Conservation (phyloP, 371 early-diverging fungal species). For the Rhizopus delemar region DNA sequence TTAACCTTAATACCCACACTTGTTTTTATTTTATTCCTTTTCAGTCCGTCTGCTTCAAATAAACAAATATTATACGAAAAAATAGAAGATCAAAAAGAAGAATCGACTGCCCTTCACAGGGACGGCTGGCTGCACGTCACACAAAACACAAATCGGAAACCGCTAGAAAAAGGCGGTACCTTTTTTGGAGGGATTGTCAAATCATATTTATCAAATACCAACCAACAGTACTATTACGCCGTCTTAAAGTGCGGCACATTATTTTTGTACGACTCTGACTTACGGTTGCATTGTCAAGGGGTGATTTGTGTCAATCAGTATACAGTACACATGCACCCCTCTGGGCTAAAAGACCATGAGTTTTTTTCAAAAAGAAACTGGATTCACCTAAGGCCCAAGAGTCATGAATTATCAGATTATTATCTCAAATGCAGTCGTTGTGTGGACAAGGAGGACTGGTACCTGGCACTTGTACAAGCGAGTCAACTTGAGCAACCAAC, state of each 20-base stretch:
- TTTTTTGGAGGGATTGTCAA: constrained; percentile 40
- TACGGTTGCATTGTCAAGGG: constrained; percentile 75
- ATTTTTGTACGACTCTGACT: constrained; percentile 82
- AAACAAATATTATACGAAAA: constrained; percentile 5
- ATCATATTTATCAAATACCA: constrained; percentile 30
- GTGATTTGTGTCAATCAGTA: constrained; percentile 72
- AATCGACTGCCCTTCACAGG: constrained; percentile 35
- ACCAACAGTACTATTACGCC: constrained; percentile 57
- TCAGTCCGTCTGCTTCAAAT: not conserved
- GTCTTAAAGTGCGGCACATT: constrained; percentile 80
- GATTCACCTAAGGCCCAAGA: constrained; percentile 45
- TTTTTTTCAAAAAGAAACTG: constrained; percentile 55
- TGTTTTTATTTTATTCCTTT: constrained; percentile 9
- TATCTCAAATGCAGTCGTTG: constrained; percentile 57
- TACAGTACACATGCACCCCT: constrained; percentile 66
- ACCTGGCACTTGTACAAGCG: constrained; percentile 55
- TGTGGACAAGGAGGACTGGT: constrained; percentile 92
- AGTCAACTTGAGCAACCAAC: constrained; percentile 29
- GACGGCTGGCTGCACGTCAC: constrained; percentile 53
- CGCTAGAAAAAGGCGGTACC: constrained; percentile 10
- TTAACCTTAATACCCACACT: constrained; percentile 46
- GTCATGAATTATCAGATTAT: constrained; percentile 30
- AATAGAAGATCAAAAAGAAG: constrained; percentile 14
- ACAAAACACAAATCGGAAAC: constrained; percentile 15
- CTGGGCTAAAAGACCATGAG: constrained; percentile 63